Base-by-base conservation (phyloP, 257 asterid genomes). In the Solanum acaule region DNA sequence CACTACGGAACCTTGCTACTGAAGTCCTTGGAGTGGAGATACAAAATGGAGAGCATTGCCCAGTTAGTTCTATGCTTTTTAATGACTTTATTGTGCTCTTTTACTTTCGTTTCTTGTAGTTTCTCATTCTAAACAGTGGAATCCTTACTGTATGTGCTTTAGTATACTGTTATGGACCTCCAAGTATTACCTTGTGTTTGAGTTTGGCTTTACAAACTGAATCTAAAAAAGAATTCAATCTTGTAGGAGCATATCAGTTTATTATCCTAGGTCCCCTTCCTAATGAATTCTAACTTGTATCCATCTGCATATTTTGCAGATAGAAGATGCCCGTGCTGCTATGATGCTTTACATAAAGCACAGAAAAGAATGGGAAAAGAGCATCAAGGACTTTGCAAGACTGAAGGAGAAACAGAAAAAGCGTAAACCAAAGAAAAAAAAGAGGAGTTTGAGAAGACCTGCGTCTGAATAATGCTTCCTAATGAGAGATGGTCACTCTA, bases 31-130 rank as follows among this genome's bases (percentile, higher is more conserved):
- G 89, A 68, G 98, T 92, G 79, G 96, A 94, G 56, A 97, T 97
- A 92, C 99, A 97, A 93, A 94, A 91, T 84, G 99, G 99, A 65
- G 98, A 94, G 92, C 99, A 97, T 87, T 97, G 98, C 87, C 98
- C 99, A 75, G 99, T 97, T 78, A 89, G 96, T 93, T 89, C 81
- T 87, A 83, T 84, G 84, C 73, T 83, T 88, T 84, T 84, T 20
- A 25, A 78, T 79, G 71, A 20, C 78, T 33, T 86, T 6, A 63
- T 72, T 35, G 75, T 88, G 14, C 82, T 67, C 88, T 23, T 29
- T 46, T 73, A 81, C 56, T 44, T 63, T 63, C 37, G 18, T 46
- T 37, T 85, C 49, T 10, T 8, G 18, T 87, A 76, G 85, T 40
- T 86, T 90, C 67, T 86, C 72, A 33, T 33, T 34, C 71, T 37